A percentile compares a stretch with the other conserved stretches of the same genome.
These are phyloP conservation scores for Aristolochia fimbriata DNA, from an alignment of 164 flowering plant species.

Conservation along the genomic window DNA sequence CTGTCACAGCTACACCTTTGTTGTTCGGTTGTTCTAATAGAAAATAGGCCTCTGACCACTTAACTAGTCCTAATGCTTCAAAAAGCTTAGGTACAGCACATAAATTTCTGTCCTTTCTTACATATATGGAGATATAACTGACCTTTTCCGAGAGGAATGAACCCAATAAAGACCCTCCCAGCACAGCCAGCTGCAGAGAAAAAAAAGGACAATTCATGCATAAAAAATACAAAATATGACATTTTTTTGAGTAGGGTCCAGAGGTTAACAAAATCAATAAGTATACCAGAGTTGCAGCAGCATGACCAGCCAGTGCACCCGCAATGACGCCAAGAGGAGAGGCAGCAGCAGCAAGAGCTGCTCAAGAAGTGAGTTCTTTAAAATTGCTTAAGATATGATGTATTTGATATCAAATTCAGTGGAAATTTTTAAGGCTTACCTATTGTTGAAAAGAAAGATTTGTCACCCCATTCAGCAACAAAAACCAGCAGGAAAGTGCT, in stretches of 20 bases:
- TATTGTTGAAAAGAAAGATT: constrained; percentile 94
- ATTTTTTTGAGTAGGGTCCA: neutral
- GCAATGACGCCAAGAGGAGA: constrained; percentile 95
- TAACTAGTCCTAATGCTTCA: neutral
- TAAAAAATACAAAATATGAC: neutral
- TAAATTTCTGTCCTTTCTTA: neutral
- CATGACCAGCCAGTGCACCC: constrained; percentile 95
- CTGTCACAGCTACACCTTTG: neutral
- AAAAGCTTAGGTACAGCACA: neutral
- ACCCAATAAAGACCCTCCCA: constrained; percentile 90
- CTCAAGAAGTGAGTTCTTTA: constrained; percentile 3
- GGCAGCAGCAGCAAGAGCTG: constrained; percentile 99
- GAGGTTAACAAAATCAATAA: neutral
- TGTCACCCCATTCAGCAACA: constrained; percentile 99
- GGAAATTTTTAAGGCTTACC: constrained; percentile 33
- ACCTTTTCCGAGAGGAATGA: constrained; percentile 94
- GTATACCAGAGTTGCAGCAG: constrained; percentile 79
- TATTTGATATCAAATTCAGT: neutral
- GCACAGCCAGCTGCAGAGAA: constrained; percentile 72
- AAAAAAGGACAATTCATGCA: neutral
- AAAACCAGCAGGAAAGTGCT: constrained; percentile 84
- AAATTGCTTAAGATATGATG: neutral
- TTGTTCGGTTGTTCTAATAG: neutral
- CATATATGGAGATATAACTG: constrained; percentile 3
- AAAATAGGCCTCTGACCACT: neutral